phyloP scores from a whole-genome alignment of 371 early-diverging fungal genomes.

The Cokeromyces recurvatus region DNA sequence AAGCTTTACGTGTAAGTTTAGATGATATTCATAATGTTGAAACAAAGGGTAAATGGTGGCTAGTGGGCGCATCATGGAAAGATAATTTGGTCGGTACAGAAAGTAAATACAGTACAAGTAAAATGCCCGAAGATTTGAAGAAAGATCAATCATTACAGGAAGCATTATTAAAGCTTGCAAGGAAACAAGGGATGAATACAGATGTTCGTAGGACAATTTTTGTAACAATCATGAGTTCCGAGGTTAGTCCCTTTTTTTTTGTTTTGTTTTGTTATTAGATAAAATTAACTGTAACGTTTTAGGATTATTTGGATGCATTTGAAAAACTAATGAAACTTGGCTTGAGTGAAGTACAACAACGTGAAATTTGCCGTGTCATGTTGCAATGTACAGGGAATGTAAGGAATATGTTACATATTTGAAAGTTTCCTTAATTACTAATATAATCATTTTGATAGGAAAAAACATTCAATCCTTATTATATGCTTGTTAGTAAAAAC shows the following conservation, averaged over 20 bases:
- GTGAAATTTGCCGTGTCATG: conserved; percentile 91
- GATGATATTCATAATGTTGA: conserved; percentile 82
- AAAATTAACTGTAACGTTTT: conserved; percentile 1
- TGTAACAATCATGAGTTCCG: conserved; percentile 86
- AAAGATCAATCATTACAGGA: conserved; percentile 52
- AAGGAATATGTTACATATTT: conserved; percentile 11
- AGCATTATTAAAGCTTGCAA: conserved; percentile 73
- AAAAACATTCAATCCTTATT: conserved; percentile 90
- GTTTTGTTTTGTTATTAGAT: not conserved
- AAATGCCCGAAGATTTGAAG: conserved; percentile 32
- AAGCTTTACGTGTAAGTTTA: conserved; percentile 83
- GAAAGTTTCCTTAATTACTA: too few relatives aligned
- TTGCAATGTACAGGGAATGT: conserved; percentile 86
- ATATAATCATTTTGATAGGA: conserved; percentile 53
- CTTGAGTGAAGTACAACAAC: conserved; percentile 86
- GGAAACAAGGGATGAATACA: conserved; percentile 92
- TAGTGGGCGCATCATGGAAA: conserved; percentile 80
- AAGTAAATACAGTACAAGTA: conserved; percentile 34
- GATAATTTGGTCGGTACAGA: conserved; percentile 58
- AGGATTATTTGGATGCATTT: conserved; percentile 93
- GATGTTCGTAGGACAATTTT: conserved; percentile 91
- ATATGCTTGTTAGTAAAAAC: conserved; percentile 77
- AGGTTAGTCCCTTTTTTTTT: conserved; percentile 41
- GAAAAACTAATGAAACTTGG: conserved; percentile 78
- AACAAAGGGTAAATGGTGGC: conserved; percentile 89